Base-by-base conservation (phyloP, 78 protist species). In the Diacronema lutheri region DNA sequence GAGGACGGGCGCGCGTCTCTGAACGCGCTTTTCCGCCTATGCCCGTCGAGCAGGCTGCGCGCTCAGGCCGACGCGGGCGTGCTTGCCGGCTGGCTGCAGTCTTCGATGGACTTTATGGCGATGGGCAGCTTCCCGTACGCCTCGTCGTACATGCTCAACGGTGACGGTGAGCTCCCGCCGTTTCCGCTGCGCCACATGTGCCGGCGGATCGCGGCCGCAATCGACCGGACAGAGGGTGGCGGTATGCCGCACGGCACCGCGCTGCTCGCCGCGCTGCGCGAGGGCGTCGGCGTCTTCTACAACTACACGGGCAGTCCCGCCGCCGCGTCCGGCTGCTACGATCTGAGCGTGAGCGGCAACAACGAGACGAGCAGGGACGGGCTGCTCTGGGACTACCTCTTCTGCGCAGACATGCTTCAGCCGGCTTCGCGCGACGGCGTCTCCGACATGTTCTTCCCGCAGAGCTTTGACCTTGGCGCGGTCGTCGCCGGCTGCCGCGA, bases 91-190 rank as follows among this genome's bases (percentile, higher is more conserved):
- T 82, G 74, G 73, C 5, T 82, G 35, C 56, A 25, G 20, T 19
- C 9, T 14, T 33, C 86, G 1, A n/a, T 31, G 25, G n/a, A 20
- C 44, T 61, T 20, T 73, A 31, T 82, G 73, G 74, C 86, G n/a
- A 82, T 82, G 86, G 86, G 86, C 46, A 37, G 21, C 55, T 82
- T 33, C 41, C 86, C 86, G 31, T 82, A 62, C 74, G 33, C 74
- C 69, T 62, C 76, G 13, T 12, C 35, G 7, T 82, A 82, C 74
- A 7, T 82, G 83, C 61, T 50, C 37, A 46, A 38, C 21, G 64
- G 83, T 64, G 38, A 46, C 37, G 83, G n/a, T 1, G 1, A 37
- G 33, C 38, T 64, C 40, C 71, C 71, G 21, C 12, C 71, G 40
- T 64, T n/a, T 16, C 71, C 71, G 20, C 29, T 64, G 71, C 71